Percentiles rank a stretch among this genome's conserved stretches.
phyloP scores from a whole-genome alignment of 164 flowering plant species.

The Warburgia ugandensis region DNA sequence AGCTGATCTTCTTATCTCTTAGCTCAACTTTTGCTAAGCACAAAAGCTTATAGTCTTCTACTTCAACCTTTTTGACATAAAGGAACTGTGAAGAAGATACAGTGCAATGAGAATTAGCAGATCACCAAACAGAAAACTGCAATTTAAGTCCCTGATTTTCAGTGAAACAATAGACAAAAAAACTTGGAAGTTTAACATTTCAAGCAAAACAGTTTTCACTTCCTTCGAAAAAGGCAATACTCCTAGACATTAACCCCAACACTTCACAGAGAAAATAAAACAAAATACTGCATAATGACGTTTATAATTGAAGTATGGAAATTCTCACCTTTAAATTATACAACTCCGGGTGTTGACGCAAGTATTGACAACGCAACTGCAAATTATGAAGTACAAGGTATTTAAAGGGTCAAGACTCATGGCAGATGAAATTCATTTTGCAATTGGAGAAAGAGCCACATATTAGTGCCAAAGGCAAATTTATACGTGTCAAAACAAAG shows the following conservation, averaged over 20 bases:
- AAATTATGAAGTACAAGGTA: constrained; percentile 1
- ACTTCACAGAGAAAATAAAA: neutral
- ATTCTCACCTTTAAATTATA: constrained; percentile 2
- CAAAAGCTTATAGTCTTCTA: constrained; percentile 4
- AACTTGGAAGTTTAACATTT: too few species aligned
- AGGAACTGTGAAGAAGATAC: neutral
- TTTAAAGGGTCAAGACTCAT: too few species aligned
- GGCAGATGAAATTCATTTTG: too few species aligned
- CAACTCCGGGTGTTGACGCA: neutral
- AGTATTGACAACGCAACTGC: constrained; percentile 1
- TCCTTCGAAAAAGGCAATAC: neutral
- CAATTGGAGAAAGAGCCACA: too few species aligned
- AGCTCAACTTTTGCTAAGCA: constrained; percentile 5
- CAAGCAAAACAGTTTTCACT: neutral
- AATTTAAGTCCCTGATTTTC: neutral
- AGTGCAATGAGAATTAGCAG: neutral
- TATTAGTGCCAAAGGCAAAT: neutral
- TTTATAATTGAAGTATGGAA: neutral
- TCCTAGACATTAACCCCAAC: neutral
- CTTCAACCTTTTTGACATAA: constrained; percentile 6
- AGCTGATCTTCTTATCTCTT: constrained; percentile 3
- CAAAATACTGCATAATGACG: neutral
- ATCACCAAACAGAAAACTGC: neutral
- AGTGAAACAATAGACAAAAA: too few species aligned
- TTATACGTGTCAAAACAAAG: neutral